phyloP scores from a whole-genome alignment of 2,329 filamentous ascomycete species.

The Fusarium annulatum region DNA sequence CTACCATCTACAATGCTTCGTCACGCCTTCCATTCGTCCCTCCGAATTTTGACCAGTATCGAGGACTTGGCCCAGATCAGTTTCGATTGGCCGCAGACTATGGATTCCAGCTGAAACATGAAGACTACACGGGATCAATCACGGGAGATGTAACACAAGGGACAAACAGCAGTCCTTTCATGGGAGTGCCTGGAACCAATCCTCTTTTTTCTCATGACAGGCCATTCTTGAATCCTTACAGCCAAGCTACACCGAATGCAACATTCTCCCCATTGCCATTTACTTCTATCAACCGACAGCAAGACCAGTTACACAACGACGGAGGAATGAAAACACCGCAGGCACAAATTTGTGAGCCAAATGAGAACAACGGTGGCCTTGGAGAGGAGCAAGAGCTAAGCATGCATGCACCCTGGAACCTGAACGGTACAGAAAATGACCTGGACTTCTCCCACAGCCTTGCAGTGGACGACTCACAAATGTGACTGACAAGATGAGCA shows the following conservation, averaged over 20 bases:
- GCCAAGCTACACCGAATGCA: constrained; percentile 35
- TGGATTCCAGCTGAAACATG: constrained; percentile 45
- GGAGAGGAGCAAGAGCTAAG: constrained; percentile 42
- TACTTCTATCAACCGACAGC: constrained; percentile 45
- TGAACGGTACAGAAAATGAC: constrained; percentile 36
- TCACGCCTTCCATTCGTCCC: constrained; percentile 45
- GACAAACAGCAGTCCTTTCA: constrained; percentile 40
- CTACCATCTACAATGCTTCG: constrained; percentile 47
- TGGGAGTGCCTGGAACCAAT: constrained; percentile 47
- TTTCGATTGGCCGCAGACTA: constrained; percentile 42
- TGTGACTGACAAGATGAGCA: constrained; percentile 24
- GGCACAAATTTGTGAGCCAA: constrained; percentile 40
- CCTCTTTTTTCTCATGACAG: constrained; percentile 50
- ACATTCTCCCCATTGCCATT: constrained; percentile 46
- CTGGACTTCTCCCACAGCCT: constrained; percentile 41
- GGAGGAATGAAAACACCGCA: constrained; percentile 43
- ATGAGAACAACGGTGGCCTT: constrained; percentile 29
- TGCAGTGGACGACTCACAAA: constrained; percentile 40
- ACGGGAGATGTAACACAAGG: constrained; percentile 35
- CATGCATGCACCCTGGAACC: constrained; percentile 41
- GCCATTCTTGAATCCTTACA: constrained; percentile 45
- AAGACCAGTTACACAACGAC: constrained; percentile 30
- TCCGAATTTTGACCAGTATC: constrained; percentile 38
- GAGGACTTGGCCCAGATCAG: constrained; percentile 41
- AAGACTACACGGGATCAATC: constrained; percentile 38